Conservation (phyloP, 1,284 basidiomycete genomes). For the Bothia castanella region DNA sequence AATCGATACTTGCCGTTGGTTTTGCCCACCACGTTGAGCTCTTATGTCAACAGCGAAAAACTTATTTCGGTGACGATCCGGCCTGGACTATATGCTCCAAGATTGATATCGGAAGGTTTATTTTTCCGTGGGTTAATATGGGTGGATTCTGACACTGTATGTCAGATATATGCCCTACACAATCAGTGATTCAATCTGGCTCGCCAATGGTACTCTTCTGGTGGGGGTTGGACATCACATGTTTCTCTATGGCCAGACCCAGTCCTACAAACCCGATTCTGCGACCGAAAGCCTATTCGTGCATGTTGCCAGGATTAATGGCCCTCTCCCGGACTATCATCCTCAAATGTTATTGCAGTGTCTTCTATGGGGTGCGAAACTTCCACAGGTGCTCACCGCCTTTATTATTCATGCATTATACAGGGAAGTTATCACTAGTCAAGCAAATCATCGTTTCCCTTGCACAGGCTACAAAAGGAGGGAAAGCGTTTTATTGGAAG, state of each 20-base stretch:
- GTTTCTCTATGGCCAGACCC: constrained; percentile 60
- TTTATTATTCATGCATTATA: constrained; percentile 4
- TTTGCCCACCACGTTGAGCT: constrained; percentile 74
- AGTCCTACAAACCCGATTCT: constrained; percentile 22
- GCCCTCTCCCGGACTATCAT: constrained; percentile 84
- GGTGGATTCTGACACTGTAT: constrained; percentile 1
- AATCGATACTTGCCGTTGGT: constrained; percentile 86
- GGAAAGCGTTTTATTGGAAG: constrained; percentile 36
- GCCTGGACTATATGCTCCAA: constrained; percentile 76
- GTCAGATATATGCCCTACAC: constrained; percentile 67
- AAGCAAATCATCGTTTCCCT: constrained; percentile 77
- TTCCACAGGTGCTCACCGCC: background rate
- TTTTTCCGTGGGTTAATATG: background rate
- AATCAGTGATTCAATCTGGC: constrained; percentile 86
- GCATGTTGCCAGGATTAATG: constrained; percentile 76
- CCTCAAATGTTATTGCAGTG: constrained; percentile 91
- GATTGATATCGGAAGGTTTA: constrained; percentile 67
- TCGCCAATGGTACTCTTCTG: constrained; percentile 74
- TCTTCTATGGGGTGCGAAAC: constrained; percentile 75
- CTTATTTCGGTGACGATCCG: constrained; percentile 79
- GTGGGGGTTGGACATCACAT: constrained; percentile 76
- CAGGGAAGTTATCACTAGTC: constrained; percentile 80
- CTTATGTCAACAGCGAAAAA: constrained; percentile 85
- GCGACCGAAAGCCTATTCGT: constrained; percentile 65
- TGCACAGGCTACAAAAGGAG: constrained; percentile 38